These are phyloP conservation scores for Zoysia matrella DNA, from an alignment of 202 grass and related monocot species.

Conservation along the genomic window DNA sequence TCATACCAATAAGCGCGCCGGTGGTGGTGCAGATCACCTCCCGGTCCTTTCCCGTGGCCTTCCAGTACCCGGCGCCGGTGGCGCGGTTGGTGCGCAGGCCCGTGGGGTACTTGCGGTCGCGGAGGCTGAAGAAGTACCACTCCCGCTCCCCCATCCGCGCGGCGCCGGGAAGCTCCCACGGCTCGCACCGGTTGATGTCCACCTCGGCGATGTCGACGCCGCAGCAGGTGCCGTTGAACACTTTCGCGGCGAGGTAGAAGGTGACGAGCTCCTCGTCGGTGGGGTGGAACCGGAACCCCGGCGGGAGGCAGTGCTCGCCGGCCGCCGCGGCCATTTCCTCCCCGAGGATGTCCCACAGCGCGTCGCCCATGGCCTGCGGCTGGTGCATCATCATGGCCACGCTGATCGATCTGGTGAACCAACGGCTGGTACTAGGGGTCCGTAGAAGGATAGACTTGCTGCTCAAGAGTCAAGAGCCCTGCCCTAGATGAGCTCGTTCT, in stretches of 20 bases:
- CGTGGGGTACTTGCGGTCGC: constrained; percentile 15
- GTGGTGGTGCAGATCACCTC: constrained; percentile 71
- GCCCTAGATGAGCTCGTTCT: neutral
- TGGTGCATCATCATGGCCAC: constrained; percentile 29
- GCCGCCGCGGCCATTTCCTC: constrained; percentile 5
- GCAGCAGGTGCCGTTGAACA: constrained; percentile 81
- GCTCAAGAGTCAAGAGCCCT: too few relatives aligned
- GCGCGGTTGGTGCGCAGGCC: constrained; percentile 92
- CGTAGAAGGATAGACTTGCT: too few relatives aligned
- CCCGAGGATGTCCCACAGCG: constrained; percentile 68
- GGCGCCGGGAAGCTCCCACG: constrained; percentile 86
- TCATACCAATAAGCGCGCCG: constrained; percentile 80
- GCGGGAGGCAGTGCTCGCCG: constrained; percentile 46
- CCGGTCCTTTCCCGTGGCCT: constrained; percentile 90
- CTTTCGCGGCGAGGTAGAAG: constrained; percentile 91
- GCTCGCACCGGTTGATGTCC: constrained; percentile 92
- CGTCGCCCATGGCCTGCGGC: constrained; percentile 58
- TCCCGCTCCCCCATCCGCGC: constrained; percentile 91
- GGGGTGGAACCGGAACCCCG: constrained; percentile 93
- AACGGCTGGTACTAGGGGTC: too few relatives aligned
- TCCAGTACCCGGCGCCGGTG: constrained; percentile 90
- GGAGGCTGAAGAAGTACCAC: constrained; percentile 47
- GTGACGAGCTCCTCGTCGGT: constrained; percentile 95
- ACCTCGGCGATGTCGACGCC: constrained; percentile 82
- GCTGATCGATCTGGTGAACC: too few relatives aligned